Base-by-base conservation (phyloP, 1,284 basidiomycete species). In the Porogramme epimiltina region DNA sequence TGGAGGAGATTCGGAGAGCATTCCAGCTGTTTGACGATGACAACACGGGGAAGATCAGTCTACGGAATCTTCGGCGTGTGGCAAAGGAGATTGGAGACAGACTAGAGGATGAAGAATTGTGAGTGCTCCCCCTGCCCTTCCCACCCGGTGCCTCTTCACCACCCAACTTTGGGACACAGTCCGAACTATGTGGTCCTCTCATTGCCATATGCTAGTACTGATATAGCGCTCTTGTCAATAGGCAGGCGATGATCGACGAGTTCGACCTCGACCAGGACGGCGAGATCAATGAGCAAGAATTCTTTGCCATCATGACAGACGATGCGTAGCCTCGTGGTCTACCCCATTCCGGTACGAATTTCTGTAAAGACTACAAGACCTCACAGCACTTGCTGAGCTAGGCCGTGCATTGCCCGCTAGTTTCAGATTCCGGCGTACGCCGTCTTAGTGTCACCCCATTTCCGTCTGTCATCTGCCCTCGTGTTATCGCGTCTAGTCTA, bases 181-280 rank as follows among this genome's bases (percentile, higher is more conserved):
- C 62, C 3, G 11, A 24, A 44, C n/a, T 13, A 37, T 31, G 24
- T 19, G 23, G 24, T 16, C 23, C n/a, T 41, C 11, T 24, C 8
- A 20, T 41, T 24, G n/a, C 28, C 16, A n/a, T 34, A 45, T 37
- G 34, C 44, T 40, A n/a, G n/a, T n/a, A n/a, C n/a, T n/a, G n/a
- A n/a, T n/a, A n/a, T n/a, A n/a, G 43, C 24, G 31, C 15, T 23
- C 41, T n/a, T 18, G 38, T 42, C 38, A n/a, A n/a, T n/a, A 98
- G 95, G 60, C 93, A 98, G 85, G 97, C 96, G 19, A 99, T 99
- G 96, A 99, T 99, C 66, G 97, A 99, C 66, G 97, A 99, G 74
- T 99, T 99, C 66, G 96, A 99, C 72, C 84, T 99, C 33, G 96
- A 99, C 75, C 91, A 96, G 70, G 96, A 99, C 64, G 95, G 95